These are phyloP conservation scores for Mycena crocata DNA, from an alignment of 768 basidiomycete genomes.

Conservation along the genomic window DNA sequence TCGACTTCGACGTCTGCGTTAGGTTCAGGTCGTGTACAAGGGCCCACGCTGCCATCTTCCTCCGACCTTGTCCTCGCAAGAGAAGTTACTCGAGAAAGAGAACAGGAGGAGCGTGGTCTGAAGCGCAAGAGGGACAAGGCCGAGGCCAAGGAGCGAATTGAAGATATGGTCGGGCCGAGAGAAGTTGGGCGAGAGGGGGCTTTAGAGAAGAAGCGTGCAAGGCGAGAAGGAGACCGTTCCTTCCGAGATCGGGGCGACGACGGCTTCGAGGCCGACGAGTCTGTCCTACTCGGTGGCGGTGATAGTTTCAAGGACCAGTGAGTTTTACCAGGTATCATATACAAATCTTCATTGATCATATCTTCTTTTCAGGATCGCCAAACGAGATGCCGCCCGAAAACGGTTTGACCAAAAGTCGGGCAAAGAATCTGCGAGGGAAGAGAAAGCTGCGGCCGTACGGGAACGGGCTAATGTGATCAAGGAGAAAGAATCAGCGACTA, in stretches of 20 bases:
- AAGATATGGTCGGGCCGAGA: slow-evolving; percentile 85
- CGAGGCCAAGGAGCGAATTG: slow-evolving; percentile 75
- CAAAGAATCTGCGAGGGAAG: no score
- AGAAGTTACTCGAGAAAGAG: slow-evolving; percentile 68
- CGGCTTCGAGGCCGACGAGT: slow-evolving; percentile 82
- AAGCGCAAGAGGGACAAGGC: slow-evolving; percentile 76
- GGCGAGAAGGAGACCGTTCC: slow-evolving; percentile 74
- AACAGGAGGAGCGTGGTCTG: slow-evolving; percentile 61
- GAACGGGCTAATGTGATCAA: slow-evolving; percentile 74
- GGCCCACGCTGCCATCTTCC: slow-evolving; percentile 76
- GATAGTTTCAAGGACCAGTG: slow-evolving; percentile 87
- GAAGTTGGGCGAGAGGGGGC: slow-evolving; percentile 85
- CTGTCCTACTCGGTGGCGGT: slow-evolving; percentile 83
- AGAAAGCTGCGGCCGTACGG: slow-evolving; percentile 60
- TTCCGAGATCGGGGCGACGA: slow-evolving; percentile 85
- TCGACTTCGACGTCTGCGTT: slow-evolving; percentile 41
- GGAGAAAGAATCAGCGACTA: slow-evolving; percentile 90
- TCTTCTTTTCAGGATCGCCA: slow-evolving; percentile 66
- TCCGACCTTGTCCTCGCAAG: slow-evolving; percentile 77
- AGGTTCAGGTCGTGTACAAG: slow-evolving; percentile 60
- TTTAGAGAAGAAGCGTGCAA: slow-evolving; percentile 87
- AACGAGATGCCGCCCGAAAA: slow-evolving; percentile 76
- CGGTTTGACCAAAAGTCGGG: slow-evolving; percentile 65
- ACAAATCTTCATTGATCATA: slow-evolving; percentile 4
- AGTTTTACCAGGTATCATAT: slow-evolving; percentile 36